Evolutionary conservation across 1,284 basidiomycete species (phyloP).

Genomic region (Melampsora abietis-canadensis): DNA sequence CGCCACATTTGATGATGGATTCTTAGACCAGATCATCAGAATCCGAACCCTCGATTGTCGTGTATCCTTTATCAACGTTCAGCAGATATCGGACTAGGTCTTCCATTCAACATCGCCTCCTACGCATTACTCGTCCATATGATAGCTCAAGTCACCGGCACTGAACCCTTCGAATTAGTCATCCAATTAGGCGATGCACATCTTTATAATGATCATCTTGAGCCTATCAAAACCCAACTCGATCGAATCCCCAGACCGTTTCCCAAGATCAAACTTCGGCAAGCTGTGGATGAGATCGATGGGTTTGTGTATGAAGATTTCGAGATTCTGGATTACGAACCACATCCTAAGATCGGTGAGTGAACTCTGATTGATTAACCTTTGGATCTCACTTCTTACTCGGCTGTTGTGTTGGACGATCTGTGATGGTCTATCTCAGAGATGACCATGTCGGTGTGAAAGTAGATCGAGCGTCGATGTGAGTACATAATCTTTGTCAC

Average conservation of each 20-base stretch:
- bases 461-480: too few relatives aligned
- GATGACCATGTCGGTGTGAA: constrained; percentile 3
- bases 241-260: constrained; percentile 73
- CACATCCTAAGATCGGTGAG: constrained; percentile 68
- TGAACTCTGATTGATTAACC: not conserved
- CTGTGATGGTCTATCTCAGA: not conserved
- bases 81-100: constrained; percentile 90
- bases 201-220: constrained; percentile 88
- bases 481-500: too few relatives aligned
- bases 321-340: constrained; percentile 78
- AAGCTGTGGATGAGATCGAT: constrained; percentile 71
- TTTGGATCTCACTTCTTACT: not conserved
- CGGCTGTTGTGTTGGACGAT: not conserved
- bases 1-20: too few relatives aligned
- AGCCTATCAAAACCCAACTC: constrained; percentile 77
- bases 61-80: constrained; percentile 98
- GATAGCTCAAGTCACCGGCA: constrained; percentile 85
- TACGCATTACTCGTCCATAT: constrained; percentile 95
- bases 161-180: constrained; percentile 79
- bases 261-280: constrained; percentile 70
- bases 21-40: constrained; percentile 45
- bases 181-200: constrained; percentile 95
- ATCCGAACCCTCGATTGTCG: constrained; percentile 65
- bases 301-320: constrained; percentile 79
- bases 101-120: constrained; percentile 98